Percentiles rank a stretch among this genome's conserved stretches.
Conservation (phyloP, 2,329 filamentous ascomycete species). For the Nemania sp. region DNA sequence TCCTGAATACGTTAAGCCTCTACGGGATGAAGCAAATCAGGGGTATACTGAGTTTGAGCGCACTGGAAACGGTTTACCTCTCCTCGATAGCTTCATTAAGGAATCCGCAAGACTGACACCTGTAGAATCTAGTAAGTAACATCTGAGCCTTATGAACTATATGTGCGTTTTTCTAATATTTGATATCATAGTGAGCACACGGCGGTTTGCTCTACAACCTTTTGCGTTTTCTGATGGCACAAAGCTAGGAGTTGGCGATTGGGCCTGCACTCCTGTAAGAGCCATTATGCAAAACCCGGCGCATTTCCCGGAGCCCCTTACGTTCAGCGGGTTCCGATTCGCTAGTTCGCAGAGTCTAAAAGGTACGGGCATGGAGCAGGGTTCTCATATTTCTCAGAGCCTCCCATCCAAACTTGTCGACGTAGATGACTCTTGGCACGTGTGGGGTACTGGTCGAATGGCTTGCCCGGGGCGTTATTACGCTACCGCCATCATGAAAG, state of each 20-base stretch:
- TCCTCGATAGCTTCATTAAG: constrained; percentile 48
- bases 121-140: constrained; percentile 39
- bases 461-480: constrained; percentile 37
- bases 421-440: constrained; percentile 22
- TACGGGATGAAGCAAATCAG: constrained; percentile 27
- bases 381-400: constrained; percentile 2
- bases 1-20: constrained; percentile 38
- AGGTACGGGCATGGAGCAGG: not conserved
- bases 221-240: constrained; percentile 37
- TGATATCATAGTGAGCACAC: constrained; percentile 28
- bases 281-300: constrained; percentile 23
- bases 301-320: constrained; percentile 10
- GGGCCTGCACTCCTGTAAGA: constrained; percentile 32
- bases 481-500: constrained; percentile 35
- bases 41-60: constrained; percentile 23
- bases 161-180: not conserved
- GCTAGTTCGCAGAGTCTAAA: not conserved
- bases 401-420: constrained; percentile 33
- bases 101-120: constrained; percentile 44
- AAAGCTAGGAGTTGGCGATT: constrained; percentile 26
- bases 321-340: constrained; percentile 36
- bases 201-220: constrained; percentile 20
- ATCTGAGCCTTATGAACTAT: not conserved
- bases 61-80: constrained; percentile 28
- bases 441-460: constrained; percentile 39